Base-by-base conservation (phyloP, 2,329 filamentous ascomycete species). In the Fusarium sp. region DNA sequence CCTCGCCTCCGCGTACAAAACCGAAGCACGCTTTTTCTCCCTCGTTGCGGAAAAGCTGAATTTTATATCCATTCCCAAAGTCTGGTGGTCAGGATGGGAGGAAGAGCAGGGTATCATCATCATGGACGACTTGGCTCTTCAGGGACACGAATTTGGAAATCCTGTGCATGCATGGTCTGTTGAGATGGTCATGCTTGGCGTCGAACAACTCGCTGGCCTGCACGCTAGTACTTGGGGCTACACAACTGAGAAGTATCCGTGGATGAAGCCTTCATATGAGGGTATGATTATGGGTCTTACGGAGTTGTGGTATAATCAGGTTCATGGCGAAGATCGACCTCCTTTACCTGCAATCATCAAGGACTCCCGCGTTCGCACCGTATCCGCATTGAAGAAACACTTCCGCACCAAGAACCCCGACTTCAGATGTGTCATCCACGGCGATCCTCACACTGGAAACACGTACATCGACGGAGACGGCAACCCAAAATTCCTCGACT, bases 371-470 rank as follows among this genome's bases (percentile, higher is more conserved):
- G n/a, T 56, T 27, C 57, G 68, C 8, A 68, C 47, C 3, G 45
- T 54, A 1, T 25, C 29, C 12, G 61, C 68, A 1, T n/a, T 63
- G 6, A 52, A 58, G 11, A 65, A 59, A 25, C 59, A 63, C 29
- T 72, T 59, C 16, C 53, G 44, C 16, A 66, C 32, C 20, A 59
- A 44, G 9, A 63, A 71, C 38, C 56, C 55, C 8, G 54, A 53
- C 2, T 66, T 66, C 30, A 47, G 25, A 11, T 66, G 29, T 7
- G 15, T 71, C 14, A 15, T 72, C 14, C 64, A 71, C 32, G 64
- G 68, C 5, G 68, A 71, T 16, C 47, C 60, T 3, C 68, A 72
- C 20, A 55, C 51, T 0, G 69, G 69, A 6, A 72, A 72, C 25
- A 49, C 62, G 3, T 71, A 56, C 12, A 30, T 71, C 15, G 25